A percentile compares a stretch with the other conserved stretches of the same genome.
These are phyloP conservation scores for Kuraishia floccosa DNA, from an alignment of 805 yeast genomes.

Conservation along the genomic window DNA sequence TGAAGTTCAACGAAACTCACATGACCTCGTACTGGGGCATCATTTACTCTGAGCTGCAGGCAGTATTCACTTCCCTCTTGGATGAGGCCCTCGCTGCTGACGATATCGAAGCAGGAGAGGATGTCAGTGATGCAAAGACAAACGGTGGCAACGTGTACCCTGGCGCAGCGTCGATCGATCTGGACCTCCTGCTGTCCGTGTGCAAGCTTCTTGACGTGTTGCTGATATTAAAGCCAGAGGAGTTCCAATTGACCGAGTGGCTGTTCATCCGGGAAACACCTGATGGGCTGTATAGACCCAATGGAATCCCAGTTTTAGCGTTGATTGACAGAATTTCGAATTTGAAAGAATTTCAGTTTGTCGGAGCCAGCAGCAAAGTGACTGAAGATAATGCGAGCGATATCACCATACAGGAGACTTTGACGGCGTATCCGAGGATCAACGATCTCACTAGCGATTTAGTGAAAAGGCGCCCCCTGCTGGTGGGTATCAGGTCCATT, in stretches of 20 bases:
- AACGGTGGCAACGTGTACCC: neutral
- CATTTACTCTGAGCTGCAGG: slow-evolving; percentile 49
- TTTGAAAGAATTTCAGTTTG: slow-evolving; percentile 11
- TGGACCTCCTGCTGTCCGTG: slow-evolving; percentile 37
- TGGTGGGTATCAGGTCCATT: slow-evolving; percentile 28
- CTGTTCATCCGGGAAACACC: slow-evolving; percentile 58
- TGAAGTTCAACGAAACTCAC: slow-evolving; percentile 54
- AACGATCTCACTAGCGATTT: slow-evolving; percentile 3
- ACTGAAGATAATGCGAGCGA: slow-evolving; percentile 8
- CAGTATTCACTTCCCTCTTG: slow-evolving; percentile 29
- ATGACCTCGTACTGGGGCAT: slow-evolving; percentile 61
- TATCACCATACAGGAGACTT: neutral
- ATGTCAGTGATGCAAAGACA: neutral
- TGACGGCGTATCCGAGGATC: neutral
- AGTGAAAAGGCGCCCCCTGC: slow-evolving; percentile 31
- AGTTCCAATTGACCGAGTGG: slow-evolving; percentile 75
- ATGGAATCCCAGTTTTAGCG: slow-evolving; percentile 19
- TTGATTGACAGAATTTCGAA: slow-evolving; percentile 20
- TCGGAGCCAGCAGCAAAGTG: slow-evolving; percentile 5
- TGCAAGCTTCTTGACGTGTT: slow-evolving; percentile 75
- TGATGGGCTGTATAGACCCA: slow-evolving; percentile 17
- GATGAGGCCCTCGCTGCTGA: slow-evolving; percentile 7
- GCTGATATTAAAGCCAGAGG: slow-evolving; percentile 60
- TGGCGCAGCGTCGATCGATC: slow-evolving; percentile 21
- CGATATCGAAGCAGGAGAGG: slow-evolving; percentile 6